Evolutionary conservation across 805 yeast genomes (phyloP).

Genomic region (Alloascoidea hylecoeti): DNA sequence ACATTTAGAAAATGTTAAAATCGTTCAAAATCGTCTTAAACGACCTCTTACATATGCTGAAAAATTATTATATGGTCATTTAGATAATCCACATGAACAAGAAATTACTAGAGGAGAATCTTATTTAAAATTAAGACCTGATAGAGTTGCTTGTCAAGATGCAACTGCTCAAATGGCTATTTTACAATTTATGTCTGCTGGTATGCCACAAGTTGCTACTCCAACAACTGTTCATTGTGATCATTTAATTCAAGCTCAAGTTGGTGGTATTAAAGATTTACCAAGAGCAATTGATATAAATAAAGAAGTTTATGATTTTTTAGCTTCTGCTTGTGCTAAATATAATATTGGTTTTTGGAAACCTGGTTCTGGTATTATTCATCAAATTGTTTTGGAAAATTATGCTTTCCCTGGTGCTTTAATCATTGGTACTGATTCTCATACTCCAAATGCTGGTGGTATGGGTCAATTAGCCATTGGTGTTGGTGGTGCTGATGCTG

Average conservation of each 20-base stretch:
- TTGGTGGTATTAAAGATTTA: slow-evolving; percentile 80
- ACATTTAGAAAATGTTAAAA: slow-evolving; percentile 76
- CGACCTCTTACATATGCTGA: slow-evolving; percentile 94
- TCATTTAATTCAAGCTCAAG: slow-evolving; percentile 91
- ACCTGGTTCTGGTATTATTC: slow-evolving; percentile 97
- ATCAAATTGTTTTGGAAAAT: slow-evolving; percentile 92
- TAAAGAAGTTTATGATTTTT: slow-evolving; percentile 90
- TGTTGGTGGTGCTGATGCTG: slow-evolving; percentile 99
- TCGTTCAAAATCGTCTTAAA: slow-evolving; percentile 66
- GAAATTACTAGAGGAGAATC: slow-evolving; percentile 78
- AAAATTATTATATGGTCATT: slow-evolving; percentile 88
- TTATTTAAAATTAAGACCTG: slow-evolving; percentile 90
- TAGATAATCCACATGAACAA: slow-evolving; percentile 85
- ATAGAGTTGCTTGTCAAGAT: slow-evolving; percentile 97
- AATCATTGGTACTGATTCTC: slow-evolving; percentile 94
- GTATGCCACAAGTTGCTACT: slow-evolving; percentile 80
- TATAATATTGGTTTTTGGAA: slow-evolving; percentile 98
- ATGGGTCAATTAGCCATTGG: slow-evolving; percentile 96
- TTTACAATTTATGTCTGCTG: slow-evolving; percentile 93
- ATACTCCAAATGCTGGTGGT: slow-evolving; percentile 98
- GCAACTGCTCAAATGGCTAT: slow-evolving; percentile 99
- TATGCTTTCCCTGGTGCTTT: slow-evolving; percentile 96
- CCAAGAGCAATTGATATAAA: slow-evolving; percentile 76
- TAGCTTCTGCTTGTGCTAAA: slow-evolving; percentile 81
- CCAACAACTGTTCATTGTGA: slow-evolving; percentile 97